These are phyloP conservation scores for Cladosporium sp. DNA, from an alignment of 2,329 filamentous ascomycete species.

Conservation along the genomic window DNA sequence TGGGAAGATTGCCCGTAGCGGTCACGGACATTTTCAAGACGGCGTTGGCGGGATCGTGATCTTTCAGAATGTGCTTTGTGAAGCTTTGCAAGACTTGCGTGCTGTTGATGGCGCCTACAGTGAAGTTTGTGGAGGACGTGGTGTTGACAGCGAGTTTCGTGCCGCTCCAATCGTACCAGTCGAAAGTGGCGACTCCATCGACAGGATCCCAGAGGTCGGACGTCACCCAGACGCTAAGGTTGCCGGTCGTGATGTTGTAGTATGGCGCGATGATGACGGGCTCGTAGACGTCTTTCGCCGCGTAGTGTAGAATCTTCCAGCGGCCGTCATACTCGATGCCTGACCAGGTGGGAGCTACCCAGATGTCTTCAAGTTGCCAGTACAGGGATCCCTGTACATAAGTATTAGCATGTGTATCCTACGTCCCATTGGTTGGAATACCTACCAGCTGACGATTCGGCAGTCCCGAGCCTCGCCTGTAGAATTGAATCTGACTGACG, in stretches of 20 bases:
- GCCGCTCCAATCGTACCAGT: slow-evolving; percentile 51
- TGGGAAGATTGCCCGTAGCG: slow-evolving; percentile 45
- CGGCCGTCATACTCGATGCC: slow-evolving; percentile 60
- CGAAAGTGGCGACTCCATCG: slow-evolving; percentile 44
- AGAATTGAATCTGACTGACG: slow-evolving; percentile 57
- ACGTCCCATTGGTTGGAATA: neutral
- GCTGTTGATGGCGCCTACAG: slow-evolving; percentile 50
- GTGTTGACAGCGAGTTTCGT: slow-evolving; percentile 37
- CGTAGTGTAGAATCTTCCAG: slow-evolving; percentile 60
- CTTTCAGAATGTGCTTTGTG: slow-evolving; percentile 24
- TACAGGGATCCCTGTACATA: slow-evolving; percentile 48
- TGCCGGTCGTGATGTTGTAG: slow-evolving; percentile 48
- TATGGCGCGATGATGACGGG: slow-evolving; percentile 57
- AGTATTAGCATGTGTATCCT: neutral
- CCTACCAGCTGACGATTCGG: slow-evolving; percentile 51
- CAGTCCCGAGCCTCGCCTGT: slow-evolving; percentile 55
- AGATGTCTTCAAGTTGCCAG: slow-evolving; percentile 62
- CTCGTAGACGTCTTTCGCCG: slow-evolving; percentile 54
- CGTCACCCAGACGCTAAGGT: slow-evolving; percentile 52
- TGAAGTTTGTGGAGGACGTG: slow-evolving; percentile 35
- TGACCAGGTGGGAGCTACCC: slow-evolving; percentile 59
- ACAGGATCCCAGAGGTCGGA: slow-evolving; percentile 54
- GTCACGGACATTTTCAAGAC: slow-evolving; percentile 44
- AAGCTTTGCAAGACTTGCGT: slow-evolving; percentile 44
- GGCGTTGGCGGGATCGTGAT: slow-evolving; percentile 35